Base-by-base conservation (phyloP, 2,329 filamentous ascomycete species). In the Fusarium circinatum region DNA sequence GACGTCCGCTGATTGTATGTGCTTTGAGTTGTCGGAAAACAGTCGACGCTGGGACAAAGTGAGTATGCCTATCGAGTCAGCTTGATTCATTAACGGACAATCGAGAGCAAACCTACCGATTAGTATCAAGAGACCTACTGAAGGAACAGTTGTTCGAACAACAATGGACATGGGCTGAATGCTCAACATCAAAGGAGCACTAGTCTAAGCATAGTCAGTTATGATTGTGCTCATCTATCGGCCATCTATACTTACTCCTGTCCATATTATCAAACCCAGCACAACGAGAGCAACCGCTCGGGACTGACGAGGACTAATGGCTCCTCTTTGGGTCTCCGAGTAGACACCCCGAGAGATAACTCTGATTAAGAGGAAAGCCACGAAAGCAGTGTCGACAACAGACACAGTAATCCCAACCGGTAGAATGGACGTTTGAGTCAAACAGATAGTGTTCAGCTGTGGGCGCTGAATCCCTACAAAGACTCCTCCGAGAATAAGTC, bases 391-490 rank as follows among this genome's bases (percentile, higher is more conserved):
- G 70, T 90, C 88, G 34, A 85, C 71, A 24, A 78, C 82, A 13
- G 89, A 80, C 9, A 86, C 79, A 13, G 83, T 76, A 20, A 89
- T 80, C 15, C 87, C 84, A 5, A 89, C 67, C 3, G 85, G 82
- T 45, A 85, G 73, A 34, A 85, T 65, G 10, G 84, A 83, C 15
- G 85, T 87, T 32, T 80, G 80, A 26, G 88, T 83, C 22, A 89
- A 82, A 75, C 89, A 91, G 36, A 87, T 85, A 22, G 84, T 84
- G 41, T 84, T 83, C 71, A 89, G 86, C 66, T 88, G 84, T 12
- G 86, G 84, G 47, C 87, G 83, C 32, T 88, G 86, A 57, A 89
- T 84, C n/a, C 85, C 88, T 22, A 88, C 85, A 68, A 89, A 88
- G 9, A 88, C 83, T 32, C 81, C 86, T 18, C 88, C 89, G 17